Evolutionary conservation across 768 basidiomycete genomes (phyloP).

Genomic region (Boletales sp.): DNA sequence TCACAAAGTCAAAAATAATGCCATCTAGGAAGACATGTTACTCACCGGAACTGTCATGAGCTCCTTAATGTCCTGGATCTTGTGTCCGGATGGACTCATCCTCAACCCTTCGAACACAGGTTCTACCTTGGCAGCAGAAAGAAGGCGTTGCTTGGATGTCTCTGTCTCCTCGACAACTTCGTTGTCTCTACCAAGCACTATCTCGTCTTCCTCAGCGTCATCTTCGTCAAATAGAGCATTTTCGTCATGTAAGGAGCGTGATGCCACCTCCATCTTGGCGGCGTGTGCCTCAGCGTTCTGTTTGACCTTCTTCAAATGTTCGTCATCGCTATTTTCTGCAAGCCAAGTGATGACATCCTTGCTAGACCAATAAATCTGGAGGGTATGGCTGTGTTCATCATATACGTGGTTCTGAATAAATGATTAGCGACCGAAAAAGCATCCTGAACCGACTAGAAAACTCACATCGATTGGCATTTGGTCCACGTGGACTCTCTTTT

Average conservation of each 20-base stretch:
- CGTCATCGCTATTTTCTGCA: conserved; percentile 93
- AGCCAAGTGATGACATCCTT: conserved; percentile 94
- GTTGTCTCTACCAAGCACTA: conserved; percentile 63
- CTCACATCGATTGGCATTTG: conserved; percentile 97
- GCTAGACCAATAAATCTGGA: conserved; percentile 95
- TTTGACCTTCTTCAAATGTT: conserved; percentile 92
- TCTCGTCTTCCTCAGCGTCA: conserved; percentile 76
- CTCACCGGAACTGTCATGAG: conserved; percentile 90
- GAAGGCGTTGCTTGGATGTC: conserved; percentile 71
- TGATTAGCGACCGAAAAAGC: conserved; percentile 14
- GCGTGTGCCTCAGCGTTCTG: conserved; percentile 90
- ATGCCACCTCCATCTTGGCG: conserved; percentile 86
- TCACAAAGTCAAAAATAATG: conserved; percentile 3
- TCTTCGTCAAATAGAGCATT: conserved; percentile 87
- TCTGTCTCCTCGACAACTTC: conserved; percentile 41
- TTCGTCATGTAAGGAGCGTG: conserved; percentile 83
- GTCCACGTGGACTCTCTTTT: conserved; percentile 97
- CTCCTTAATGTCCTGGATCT: conserved; percentile 92
- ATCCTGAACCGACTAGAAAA: conserved; percentile 1
- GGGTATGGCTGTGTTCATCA: conserved; percentile 88
- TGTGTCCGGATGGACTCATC: conserved; percentile 73
- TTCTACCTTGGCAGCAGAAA: conserved; percentile 71
- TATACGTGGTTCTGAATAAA: conserved; percentile 80
- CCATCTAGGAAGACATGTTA: conserved; percentile 10
- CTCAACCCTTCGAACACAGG: conserved; percentile 84